Base-by-base conservation (phyloP, 2,329 filamentous ascomycete genomes). In the Pseudogymnoascus sp. region DNA sequence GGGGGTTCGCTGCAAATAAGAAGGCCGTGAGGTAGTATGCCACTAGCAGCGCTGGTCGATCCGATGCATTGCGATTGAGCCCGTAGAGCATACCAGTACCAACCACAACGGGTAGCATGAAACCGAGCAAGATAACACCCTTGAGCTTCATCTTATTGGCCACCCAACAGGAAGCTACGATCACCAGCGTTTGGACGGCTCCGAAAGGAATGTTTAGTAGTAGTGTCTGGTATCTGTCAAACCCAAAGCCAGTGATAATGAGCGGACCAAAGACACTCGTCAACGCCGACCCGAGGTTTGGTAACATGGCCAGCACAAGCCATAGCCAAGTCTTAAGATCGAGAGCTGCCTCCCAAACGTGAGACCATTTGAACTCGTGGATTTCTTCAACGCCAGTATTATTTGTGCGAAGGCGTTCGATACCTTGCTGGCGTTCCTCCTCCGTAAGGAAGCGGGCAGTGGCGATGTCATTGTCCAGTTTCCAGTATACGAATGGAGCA, bases 1-100 rank as follows among this genome's bases (percentile, higher is more conserved):
- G 74, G 0, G 86, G 85, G 65, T 87, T 87, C 1, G 80, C 82
- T 1, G 83, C 84, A 64, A 84, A 89, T 6, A 89, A 74, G 70
- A 88, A 88, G 0, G 84, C 81, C 0, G 88, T 77, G 1, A 88
- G 74, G 65, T 88, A 88, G 70, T 88, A 88, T 0, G 81, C 84
- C 0, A 77, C 79, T 2, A 89, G 74, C 2, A 87, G 68, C 0
- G 76, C 73, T 0, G 77, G 75, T 50, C 77, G 75, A n/a, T 78
- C 71, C 0, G 73, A 70, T 28, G 78, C 72, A 1, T 74, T 69
- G 34, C 78, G 74, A 32, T 79, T 75, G 0, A 87, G 71, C 0
- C 78, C 76, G 64, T 85, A 85, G 0, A 87, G 74, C 63, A 88
- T 75, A 5, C 79, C 74, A 0, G 82, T 73, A 0, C 86, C 87